phyloP scores from a whole-genome alignment of 495 filamentous ascomycete species.

The Hypoxylon subgilvum region DNA sequence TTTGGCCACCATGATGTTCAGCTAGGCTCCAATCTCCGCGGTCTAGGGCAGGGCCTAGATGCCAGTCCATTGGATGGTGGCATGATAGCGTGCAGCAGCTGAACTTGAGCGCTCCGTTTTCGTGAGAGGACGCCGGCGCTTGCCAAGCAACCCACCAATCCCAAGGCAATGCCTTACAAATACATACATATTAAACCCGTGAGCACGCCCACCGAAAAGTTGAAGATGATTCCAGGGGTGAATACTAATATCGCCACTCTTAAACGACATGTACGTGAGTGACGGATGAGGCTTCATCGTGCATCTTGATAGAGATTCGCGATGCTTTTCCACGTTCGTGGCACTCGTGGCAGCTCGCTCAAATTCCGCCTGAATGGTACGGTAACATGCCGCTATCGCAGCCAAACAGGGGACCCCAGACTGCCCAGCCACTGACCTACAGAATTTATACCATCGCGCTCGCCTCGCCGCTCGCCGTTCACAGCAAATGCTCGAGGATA shows the following conservation, averaged over 20 bases:
- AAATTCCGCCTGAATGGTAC: conserved; percentile 24
- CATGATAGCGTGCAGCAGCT: conserved; percentile 38
- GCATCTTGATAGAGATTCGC: too few relatives aligned
- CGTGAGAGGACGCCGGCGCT: conserved; percentile 11
- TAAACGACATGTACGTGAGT: too few relatives aligned
- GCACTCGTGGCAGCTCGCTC: too few relatives aligned
- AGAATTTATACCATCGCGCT: too few relatives aligned
- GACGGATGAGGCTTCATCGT: too few relatives aligned
- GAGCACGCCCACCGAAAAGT: neutral
- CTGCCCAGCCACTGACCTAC: conserved; percentile 1
- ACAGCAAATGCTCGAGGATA: too few relatives aligned
- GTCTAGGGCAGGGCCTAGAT: conserved; percentile 18
- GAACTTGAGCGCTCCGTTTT: conserved; percentile 33
- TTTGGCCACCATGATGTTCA: conserved; percentile 7
- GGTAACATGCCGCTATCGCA: conserved; percentile 5
- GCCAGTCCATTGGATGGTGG: conserved; percentile 31
- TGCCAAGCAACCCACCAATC: conserved; percentile 24
- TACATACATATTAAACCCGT: conserved; percentile 1
- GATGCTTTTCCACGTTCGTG: too few relatives aligned
- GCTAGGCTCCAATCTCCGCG: conserved; percentile 15
- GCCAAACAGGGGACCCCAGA: conserved; percentile 11
- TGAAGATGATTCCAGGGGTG: neutral
- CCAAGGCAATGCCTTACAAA: neutral
- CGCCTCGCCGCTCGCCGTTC: too few relatives aligned
- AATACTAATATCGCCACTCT: too few relatives aligned